Base-by-base conservation (phyloP, 768 basidiomycete species). In the Suillus plorans region DNA sequence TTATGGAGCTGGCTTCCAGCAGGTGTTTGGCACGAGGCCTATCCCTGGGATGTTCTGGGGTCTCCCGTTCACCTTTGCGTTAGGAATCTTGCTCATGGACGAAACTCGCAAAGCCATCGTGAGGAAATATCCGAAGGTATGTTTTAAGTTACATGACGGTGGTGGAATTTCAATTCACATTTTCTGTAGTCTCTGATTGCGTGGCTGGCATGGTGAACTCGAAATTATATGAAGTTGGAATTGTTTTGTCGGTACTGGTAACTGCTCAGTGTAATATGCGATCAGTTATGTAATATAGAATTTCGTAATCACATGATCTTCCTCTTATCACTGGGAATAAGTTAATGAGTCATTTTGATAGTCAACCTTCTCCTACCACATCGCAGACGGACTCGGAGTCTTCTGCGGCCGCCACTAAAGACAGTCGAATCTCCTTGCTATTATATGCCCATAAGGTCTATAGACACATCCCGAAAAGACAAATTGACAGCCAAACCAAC, bases 381-480 rank as follows among this genome's bases (percentile, higher is more conserved):
- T 70, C 65, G 72, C 73, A 67, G 69, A 57, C 68, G 66, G 10
- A 37, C 36, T 37, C 9, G 36, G 60, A 60, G 41, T 18, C 9
- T 36, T 71, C 68, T 74, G 74, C 74, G 72, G 67, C 66, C 67
- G 61, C 63, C 28, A 67, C 63, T 2, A 22, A 71, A 59, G 6
- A 50, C 7, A 31, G 61, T 61, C 42, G 63, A 39, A 45, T 36
- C 63, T 63, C 53, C 65, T 66, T 70, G 65, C 60, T 63, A 56
- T 89, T 91, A 83, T 90, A 91, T 91, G 90, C 89, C 77, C 78
- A 80, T 81, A 82, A 86, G 82, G 74, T 82, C 79, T 67, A 72
- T 74, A 63, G 74, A 83, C 77, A 70, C 59, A 73, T 69, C 71
- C 67, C 76, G 74, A 66, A 84, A 81, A 77, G 71, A 80, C 68